Percentiles rank a stretch among this genome's conserved stretches.
phyloP scores from a whole-genome alignment of 176 grass and related monocot species.

The Melocanna baccifera region DNA sequence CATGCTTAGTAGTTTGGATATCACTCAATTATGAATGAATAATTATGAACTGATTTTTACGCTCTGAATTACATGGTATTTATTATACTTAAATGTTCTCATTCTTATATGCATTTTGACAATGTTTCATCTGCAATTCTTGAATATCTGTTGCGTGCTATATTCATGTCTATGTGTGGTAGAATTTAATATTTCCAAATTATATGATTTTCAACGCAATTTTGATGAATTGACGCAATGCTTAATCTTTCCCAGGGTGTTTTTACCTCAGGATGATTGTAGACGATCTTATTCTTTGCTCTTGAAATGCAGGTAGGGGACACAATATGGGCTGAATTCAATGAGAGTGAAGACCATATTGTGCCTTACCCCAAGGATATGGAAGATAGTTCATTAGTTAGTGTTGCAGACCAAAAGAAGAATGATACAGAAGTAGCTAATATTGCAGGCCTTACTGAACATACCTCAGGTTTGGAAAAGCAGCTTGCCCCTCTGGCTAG shows the following conservation, averaged over 20 bases:
- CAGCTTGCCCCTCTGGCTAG: slow-evolving; percentile 47
- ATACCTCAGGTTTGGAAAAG: slow-evolving; percentile 47
- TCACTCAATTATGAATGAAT: neutral
- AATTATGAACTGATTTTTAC: neutral
- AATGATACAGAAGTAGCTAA: slow-evolving; percentile 37
- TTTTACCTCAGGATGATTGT: neutral
- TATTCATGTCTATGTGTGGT: neutral
- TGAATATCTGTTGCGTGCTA: neutral
- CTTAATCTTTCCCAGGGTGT: neutral
- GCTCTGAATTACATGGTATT: neutral
- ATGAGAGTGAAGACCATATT: slow-evolving; percentile 64
- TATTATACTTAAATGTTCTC: neutral
- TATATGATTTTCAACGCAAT: neutral
- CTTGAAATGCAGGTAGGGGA: slow-evolving; percentile 62
- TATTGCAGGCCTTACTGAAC: slow-evolving; percentile 29
- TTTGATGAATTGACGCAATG: neutral
- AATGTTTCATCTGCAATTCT: neutral
- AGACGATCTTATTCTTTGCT: neutral
- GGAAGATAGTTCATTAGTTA: slow-evolving; percentile 42
- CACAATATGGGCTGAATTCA: slow-evolving; percentile 75
- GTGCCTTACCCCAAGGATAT: slow-evolving; percentile 54
- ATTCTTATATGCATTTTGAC: neutral
- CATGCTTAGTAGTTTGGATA: neutral
- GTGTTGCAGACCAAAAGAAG: slow-evolving; percentile 46
- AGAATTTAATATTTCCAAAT: neutral